Conservation (phyloP, 2,329 filamentous ascomycete genomes). For the Xylariaceae sp. region DNA sequence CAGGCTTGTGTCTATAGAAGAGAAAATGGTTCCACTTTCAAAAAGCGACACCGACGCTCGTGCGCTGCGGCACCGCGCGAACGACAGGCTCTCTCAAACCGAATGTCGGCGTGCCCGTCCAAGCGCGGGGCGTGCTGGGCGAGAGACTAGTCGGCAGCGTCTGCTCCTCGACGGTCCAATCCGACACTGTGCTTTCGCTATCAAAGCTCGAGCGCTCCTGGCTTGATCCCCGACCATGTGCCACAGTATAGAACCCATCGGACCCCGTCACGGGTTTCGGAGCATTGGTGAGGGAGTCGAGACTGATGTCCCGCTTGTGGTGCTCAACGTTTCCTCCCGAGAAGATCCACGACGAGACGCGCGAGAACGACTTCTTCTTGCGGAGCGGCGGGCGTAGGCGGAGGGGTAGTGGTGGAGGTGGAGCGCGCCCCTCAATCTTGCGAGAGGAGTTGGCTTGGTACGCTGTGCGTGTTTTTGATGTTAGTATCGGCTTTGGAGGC, state of each 20-base stretch:
- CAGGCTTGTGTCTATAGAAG: too few relatives aligned
- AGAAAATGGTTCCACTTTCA: too few relatives aligned
- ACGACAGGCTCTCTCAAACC: constrained; percentile 24
- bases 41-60: constrained; percentile 47
- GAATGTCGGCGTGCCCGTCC: constrained; percentile 34
- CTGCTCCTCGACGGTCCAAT: constrained; percentile 44
- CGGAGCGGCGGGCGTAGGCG: constrained; percentile 57
- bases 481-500: too few relatives aligned
- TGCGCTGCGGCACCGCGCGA: constrained; percentile 33
- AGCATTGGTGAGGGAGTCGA: constrained; percentile 52
- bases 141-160: constrained; percentile 48
- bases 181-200: constrained; percentile 46
- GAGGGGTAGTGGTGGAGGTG: constrained; percentile 55
- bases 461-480: constrained; percentile 35
- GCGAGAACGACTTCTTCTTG: constrained; percentile 65
- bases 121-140: constrained; percentile 40
- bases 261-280: constrained; percentile 48
- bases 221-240: constrained; percentile 35
- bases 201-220: constrained; percentile 39
- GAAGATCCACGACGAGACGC: constrained; percentile 57
- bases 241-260: constrained; percentile 58
- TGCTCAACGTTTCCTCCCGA: constrained; percentile 24
- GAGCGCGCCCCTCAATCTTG: constrained; percentile 36
- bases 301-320: constrained; percentile 37
- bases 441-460: constrained; percentile 33